A percentile compares a stretch with the other conserved stretches of the same genome.
phyloP scores from a whole-genome alignment of 1,139 yeast genomes.

The Geotrichum phurueaensis region DNA sequence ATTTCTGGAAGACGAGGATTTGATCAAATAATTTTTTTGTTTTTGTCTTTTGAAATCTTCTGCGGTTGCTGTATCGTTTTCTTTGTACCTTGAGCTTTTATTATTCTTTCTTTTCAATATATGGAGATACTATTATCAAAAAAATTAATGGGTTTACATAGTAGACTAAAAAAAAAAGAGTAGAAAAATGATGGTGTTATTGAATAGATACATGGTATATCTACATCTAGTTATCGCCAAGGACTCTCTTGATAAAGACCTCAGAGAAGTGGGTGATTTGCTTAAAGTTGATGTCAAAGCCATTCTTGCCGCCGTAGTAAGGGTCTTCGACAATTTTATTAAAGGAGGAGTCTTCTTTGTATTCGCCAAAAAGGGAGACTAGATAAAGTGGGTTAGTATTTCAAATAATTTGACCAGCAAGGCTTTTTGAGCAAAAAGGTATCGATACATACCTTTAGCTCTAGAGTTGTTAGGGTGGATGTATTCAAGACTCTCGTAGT shows the following conservation, averaged over 20 bases:
- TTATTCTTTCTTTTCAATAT: background rate
- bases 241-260: conserved; percentile 8
- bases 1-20: conserved; percentile 39
- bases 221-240: background rate
- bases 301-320: conserved; percentile 79
- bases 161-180: background rate
- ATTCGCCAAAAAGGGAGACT: conserved; percentile 65
- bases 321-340: conserved; percentile 75
- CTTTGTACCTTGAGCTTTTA: background rate
- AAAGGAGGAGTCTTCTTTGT: conserved; percentile 50
- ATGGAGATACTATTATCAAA: background rate
- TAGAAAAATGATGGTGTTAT: background rate
- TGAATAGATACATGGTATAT: background rate
- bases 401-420: background rate
- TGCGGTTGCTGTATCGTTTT: background rate
- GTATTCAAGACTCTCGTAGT: conserved; percentile 52
- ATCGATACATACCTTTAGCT: conserved; percentile 33
- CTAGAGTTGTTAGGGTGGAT: conserved; percentile 52
- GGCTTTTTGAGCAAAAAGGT: background rate
- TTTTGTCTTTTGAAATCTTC: background rate
- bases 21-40: background rate
- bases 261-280: conserved; percentile 63
- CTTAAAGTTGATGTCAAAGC: conserved; percentile 71
- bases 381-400: background rate
- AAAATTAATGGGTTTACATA: background rate